Conservation (phyloP, 495 filamentous ascomycete species). For the Podospora conica region DNA sequence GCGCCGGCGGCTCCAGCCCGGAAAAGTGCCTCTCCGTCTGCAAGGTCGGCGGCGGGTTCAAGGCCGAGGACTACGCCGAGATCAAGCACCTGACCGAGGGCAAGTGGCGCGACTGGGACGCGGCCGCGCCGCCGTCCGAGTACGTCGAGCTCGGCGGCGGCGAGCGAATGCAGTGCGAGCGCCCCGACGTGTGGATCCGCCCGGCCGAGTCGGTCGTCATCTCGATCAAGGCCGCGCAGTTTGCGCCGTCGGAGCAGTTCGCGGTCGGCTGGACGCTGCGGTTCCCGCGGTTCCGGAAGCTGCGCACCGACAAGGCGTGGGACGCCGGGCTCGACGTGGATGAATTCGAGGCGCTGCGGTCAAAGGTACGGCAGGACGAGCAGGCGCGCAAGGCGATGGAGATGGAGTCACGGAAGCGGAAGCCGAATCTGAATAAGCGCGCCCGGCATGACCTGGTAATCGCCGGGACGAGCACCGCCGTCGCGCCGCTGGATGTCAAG, state of each 20-base stretch:
- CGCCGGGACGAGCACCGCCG: constrained; percentile 52
- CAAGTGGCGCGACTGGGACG: constrained; percentile 86
- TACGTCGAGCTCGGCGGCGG: constrained; percentile 80
- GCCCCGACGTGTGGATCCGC: constrained; percentile 89
- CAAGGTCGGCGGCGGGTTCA: constrained; percentile 92
- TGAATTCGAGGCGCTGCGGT: constrained; percentile 69
- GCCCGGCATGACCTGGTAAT: constrained; percentile 65
- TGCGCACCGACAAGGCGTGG: constrained; percentile 82
- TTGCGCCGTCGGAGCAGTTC: constrained; percentile 68
- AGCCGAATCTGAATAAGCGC: constrained; percentile 46
- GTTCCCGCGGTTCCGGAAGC: constrained; percentile 83
- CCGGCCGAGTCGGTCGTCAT: constrained; percentile 83
- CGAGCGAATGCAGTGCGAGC: constrained; percentile 61
- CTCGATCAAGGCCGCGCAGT: constrained; percentile 83
- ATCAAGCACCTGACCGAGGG: constrained; percentile 79
- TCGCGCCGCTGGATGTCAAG: constrained; percentile 8
- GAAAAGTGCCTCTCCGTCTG: constrained; percentile 88
- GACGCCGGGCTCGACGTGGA: constrained; percentile 65
- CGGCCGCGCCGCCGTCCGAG: constrained; percentile 67
- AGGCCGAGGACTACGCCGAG: constrained; percentile 73
- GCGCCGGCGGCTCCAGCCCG: constrained; percentile 44
- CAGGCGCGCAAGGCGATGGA: constrained; percentile 69
- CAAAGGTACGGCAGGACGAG: constrained; percentile 63
- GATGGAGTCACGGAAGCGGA: constrained; percentile 66
- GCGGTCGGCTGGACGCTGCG: constrained; percentile 72